phyloP scores from a whole-genome alignment of 1,139 yeast species.

The Sporopachydermia cereana region DNA sequence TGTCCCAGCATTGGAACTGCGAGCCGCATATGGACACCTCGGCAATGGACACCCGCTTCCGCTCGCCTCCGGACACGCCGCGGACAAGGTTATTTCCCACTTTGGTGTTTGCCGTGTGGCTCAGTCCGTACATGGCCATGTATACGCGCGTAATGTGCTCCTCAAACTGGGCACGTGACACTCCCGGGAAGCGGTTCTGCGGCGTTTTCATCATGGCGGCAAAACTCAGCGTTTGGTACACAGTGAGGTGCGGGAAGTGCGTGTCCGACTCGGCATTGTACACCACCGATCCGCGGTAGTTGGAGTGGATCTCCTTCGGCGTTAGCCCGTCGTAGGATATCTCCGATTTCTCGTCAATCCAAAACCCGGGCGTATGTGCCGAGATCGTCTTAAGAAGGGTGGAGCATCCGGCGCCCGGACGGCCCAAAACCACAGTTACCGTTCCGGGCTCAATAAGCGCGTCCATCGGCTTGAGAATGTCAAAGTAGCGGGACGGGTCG shows the following conservation, averaged over 20 bases:
- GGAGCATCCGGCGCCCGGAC: conserved; percentile 83
- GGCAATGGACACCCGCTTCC: conserved; percentile 72
- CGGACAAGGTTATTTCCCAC: conserved; percentile 64
- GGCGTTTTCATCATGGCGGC: conserved; percentile 61
- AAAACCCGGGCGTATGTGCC: conserved; percentile 61
- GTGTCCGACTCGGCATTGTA: conserved; percentile 63
- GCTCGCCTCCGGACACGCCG: conserved; percentile 81
- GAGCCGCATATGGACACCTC: conserved; percentile 55
- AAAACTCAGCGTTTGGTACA: conserved; percentile 55
- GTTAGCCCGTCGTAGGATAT: conserved; percentile 40
- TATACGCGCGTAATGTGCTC: conserved; percentile 50
- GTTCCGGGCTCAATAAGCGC: conserved; percentile 62
- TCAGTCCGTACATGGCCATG: conserved; percentile 64
- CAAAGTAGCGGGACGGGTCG: conserved; percentile 27
- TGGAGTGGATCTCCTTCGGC: conserved; percentile 34
- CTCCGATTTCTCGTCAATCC: conserved; percentile 38
- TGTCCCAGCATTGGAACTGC: conserved; percentile 61
- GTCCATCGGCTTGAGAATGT: conserved; percentile 57
- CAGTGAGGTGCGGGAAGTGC: conserved; percentile 65
- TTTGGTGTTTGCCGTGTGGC: conserved; percentile 55
- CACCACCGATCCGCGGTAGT: conserved; percentile 58
- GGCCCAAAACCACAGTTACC: conserved; percentile 63
- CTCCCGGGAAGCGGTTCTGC: conserved; percentile 46
- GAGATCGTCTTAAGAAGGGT: conserved; percentile 64
- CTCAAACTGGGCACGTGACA: conserved; percentile 46